Evolutionary conservation across 805 yeast genomes (phyloP).

Genomic region (Wickerhamomyces sydowiorum): DNA sequence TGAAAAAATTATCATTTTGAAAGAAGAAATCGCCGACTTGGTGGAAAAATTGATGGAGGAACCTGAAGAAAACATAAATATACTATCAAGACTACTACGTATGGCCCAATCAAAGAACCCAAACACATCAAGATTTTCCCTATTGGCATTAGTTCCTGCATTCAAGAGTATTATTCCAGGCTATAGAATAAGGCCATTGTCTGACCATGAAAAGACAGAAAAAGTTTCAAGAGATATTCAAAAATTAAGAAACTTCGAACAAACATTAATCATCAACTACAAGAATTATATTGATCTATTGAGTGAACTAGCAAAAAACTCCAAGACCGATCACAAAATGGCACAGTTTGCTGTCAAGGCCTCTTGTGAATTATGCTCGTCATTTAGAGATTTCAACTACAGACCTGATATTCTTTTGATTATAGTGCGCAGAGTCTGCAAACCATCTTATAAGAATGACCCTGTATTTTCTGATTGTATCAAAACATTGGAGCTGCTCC

Average conservation of each 20-base stretch:
- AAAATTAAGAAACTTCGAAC: conserved; percentile 73
- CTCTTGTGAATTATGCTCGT: conserved; percentile 67
- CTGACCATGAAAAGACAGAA: conserved; percentile 76
- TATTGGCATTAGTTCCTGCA: conserved; percentile 76
- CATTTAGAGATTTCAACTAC: conserved; percentile 75
- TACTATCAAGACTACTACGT: conserved; percentile 59
- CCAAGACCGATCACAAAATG: conserved; percentile 28
- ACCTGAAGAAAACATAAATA: conserved; percentile 77
- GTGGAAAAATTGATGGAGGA: conserved; percentile 78
- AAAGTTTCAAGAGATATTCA: conserved; percentile 82
- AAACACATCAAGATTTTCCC: conserved; percentile 62
- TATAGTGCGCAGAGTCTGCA: conserved; percentile 62
- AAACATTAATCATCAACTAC: conserved; percentile 65
- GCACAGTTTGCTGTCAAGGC: conserved; percentile 67
- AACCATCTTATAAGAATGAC: conserved; percentile 40
- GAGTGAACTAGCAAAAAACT: conserved; percentile 32
- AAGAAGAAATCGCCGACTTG: conserved; percentile 78
- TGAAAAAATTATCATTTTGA: conserved; percentile 54
- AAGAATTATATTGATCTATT: conserved; percentile 58
- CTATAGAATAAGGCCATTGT: conserved; percentile 75
- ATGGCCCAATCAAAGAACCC: conserved; percentile 66
- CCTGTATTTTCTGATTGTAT: conserved; percentile 53
- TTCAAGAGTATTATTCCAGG: conserved; percentile 86
- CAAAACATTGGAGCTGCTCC: conserved; percentile 59
- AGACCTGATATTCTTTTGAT: conserved; percentile 69